phyloP scores from a whole-genome alignment of 2,329 filamentous ascomycete genomes.

The Cladosporium sp. region DNA sequence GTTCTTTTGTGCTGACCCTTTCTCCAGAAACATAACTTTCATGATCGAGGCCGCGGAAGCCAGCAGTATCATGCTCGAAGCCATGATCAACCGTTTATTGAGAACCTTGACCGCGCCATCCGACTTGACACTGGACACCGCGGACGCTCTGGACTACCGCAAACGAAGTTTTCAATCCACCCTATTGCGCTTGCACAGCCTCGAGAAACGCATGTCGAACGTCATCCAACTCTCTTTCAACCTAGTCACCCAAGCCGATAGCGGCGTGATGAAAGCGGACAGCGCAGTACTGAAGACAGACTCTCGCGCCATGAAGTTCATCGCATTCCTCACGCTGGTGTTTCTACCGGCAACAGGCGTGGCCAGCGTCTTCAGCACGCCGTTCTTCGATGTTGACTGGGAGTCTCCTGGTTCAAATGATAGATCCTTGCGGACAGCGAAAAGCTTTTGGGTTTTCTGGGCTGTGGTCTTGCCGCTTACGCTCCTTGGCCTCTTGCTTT shows the following conservation, averaged over 20 bases:
- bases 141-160: slow-evolving; percentile 31
- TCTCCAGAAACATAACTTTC: slow-evolving; percentile 35
- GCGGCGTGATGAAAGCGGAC: slow-evolving; percentile 38
- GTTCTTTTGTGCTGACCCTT: background rate
- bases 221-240: slow-evolving; percentile 42
- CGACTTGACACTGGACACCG: slow-evolving; percentile 16
- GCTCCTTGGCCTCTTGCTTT: background rate
- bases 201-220: slow-evolving; percentile 42
- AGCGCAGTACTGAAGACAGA: slow-evolving; percentile 36
- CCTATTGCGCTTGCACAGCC: slow-evolving; percentile 36
- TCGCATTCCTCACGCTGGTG: slow-evolving; percentile 20
- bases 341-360: slow-evolving; percentile 22
- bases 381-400: slow-evolving; percentile 21
- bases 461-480: slow-evolving; percentile 22
- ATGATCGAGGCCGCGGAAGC: slow-evolving; percentile 40
- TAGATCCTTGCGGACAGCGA: background rate
- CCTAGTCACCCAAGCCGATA: slow-evolving; percentile 43
- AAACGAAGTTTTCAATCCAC: slow-evolving; percentile 38
- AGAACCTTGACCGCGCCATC: slow-evolving; percentile 16
- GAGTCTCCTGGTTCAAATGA: background rate
- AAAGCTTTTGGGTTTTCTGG: slow-evolving; percentile 25
- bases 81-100: slow-evolving; percentile 22
- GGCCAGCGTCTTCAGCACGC: slow-evolving; percentile 22
- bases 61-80: slow-evolving; percentile 32
- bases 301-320: slow-evolving; percentile 28